A percentile compares a stretch with the other conserved stretches of the same genome.
Conservation (phyloP, 805 yeast species). For the Ogataea chonburiensis region DNA sequence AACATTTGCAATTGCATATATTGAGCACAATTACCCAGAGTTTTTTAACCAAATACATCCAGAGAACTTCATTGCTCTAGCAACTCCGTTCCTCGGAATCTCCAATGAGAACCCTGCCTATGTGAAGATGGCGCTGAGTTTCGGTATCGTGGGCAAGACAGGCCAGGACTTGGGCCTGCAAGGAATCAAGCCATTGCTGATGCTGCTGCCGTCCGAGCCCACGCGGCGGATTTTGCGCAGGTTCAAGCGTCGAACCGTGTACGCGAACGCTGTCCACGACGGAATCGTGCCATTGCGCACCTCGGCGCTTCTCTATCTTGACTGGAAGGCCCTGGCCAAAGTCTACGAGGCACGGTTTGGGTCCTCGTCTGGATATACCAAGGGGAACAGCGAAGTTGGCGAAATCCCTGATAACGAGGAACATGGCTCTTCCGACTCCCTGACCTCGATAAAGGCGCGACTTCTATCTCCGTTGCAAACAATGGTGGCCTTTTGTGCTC, state of each 20-base stretch:
- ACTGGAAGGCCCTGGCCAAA: slow-evolving; percentile 70
- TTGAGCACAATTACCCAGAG: slow-evolving; percentile 64
- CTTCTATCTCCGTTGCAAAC: slow-evolving; percentile 43
- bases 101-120: slow-evolving; percentile 84
- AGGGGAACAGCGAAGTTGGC: slow-evolving; percentile 20
- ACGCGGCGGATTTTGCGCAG: slow-evolving; percentile 60
- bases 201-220: slow-evolving; percentile 73
- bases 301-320: slow-evolving; percentile 78
- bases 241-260: slow-evolving; percentile 72
- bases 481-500: slow-evolving; percentile 44
- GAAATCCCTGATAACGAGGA: slow-evolving; percentile 34
- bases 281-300: slow-evolving; percentile 96
- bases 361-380: slow-evolving; percentile 8
- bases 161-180: slow-evolving; percentile 84
- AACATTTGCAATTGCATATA: slow-evolving; percentile 84
- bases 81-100: slow-evolving; percentile 87
- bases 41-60: slow-evolving; percentile 69
- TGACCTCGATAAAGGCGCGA: slow-evolving; percentile 24
- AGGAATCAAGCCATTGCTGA: slow-evolving; percentile 61
- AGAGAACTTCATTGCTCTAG: slow-evolving; percentile 74
- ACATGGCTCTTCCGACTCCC: slow-evolving; percentile 6
- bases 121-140: slow-evolving; percentile 77
- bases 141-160: slow-evolving; percentile 89
- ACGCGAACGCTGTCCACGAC: slow-evolving; percentile 89
- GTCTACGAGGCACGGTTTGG: slow-evolving; percentile 36